Evolutionary conservation across 441 rosid genomes (phyloP), one percentile per base, ranked within the genome.

Genomic region (Manihot esculenta): DNA sequence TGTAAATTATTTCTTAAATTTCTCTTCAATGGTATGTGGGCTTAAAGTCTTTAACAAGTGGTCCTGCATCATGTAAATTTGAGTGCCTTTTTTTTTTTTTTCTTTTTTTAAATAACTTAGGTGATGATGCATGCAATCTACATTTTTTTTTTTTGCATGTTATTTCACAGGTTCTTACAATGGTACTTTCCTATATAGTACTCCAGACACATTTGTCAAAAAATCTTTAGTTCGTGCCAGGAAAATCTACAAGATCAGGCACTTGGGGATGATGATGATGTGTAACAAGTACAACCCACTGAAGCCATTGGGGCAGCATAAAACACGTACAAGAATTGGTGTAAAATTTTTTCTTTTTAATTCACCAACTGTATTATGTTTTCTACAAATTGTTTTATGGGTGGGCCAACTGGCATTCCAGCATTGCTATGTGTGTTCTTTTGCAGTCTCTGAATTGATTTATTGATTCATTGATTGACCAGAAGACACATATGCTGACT

Each of bases 221-320:
- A n/a, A n/a, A n/a, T n/a, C n/a, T n/a, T n/a, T n/a, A n/a, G n/a
- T n/a, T n/a, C 85, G 88, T 78, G 79, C 91, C 84, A 81, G 88
- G 84, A 74, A 75, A 83, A 89, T 95, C 79, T 93, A n/a, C n/a
- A n/a, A n/a, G n/a, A n/a, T n/a, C n/a, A n/a, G n/a, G n/a, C n/a
- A 84, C 53, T 54, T 95, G 82, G 90, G 68, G 94, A 84, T 45
- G 96, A 87, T 35, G 93, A 92, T n/a, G 96, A 89, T 65, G 80
- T 84, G 58, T 92, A 87, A 65, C 76, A 86, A 80, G 7, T 35
- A 35, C 7, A 35, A 35, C 89, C 91, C 72, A 68, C 85, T 21
- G 96, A 95, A 84, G 86, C 92, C 74, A 87, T 92, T 66, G 89
- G 87, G 53, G 98, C 87, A 54, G 96, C 99, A 69, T n/a, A 95